phyloP scores from a whole-genome alignment of 345 rosid genomes.

The Citrus reticulata region DNA sequence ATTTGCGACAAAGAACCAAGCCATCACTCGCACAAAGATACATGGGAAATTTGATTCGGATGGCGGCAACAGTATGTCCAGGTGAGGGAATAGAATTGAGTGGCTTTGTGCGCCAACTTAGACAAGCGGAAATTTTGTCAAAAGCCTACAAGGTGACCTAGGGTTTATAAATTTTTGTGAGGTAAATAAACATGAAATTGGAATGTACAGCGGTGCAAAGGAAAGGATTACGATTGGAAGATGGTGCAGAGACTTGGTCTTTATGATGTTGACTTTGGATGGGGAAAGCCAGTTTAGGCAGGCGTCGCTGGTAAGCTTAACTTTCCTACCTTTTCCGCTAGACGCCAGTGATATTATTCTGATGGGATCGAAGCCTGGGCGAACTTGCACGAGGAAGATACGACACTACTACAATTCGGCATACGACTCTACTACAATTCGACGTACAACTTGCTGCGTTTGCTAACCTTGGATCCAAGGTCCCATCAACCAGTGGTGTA shows the following conservation, averaged over 20 bases:
- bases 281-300: conserved; percentile 29
- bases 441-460: conserved; percentile 6
- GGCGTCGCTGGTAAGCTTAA: background rate
- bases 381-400: conserved; percentile 19
- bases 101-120: background rate
- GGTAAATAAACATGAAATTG: conserved; percentile 2
- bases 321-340: too few species aligned
- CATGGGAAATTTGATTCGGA: conserved; percentile 41
- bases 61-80: background rate
- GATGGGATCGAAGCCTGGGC: conserved; percentile 27
- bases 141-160: conserved; percentile 5
- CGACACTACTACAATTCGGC: background rate
- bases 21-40: conserved; percentile 30
- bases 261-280: conserved; percentile 30
- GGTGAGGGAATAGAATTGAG: conserved; percentile 5
- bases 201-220: background rate
- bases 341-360: background rate
- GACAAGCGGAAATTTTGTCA: conserved; percentile 19
- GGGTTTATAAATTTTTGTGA: conserved; percentile 5
- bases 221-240: conserved; percentile 23
- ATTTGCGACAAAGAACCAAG: conserved; percentile 27
- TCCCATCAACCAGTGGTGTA: too few species aligned
- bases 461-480: background rate
- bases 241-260: conserved; percentile 14
- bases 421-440: background rate